A percentile compares a stretch with the other conserved stretches of the same genome.
These are phyloP conservation scores for Thielaviopsis punctulata DNA, from an alignment of 2,329 filamentous ascomycete genomes.

Conservation along the genomic window DNA sequence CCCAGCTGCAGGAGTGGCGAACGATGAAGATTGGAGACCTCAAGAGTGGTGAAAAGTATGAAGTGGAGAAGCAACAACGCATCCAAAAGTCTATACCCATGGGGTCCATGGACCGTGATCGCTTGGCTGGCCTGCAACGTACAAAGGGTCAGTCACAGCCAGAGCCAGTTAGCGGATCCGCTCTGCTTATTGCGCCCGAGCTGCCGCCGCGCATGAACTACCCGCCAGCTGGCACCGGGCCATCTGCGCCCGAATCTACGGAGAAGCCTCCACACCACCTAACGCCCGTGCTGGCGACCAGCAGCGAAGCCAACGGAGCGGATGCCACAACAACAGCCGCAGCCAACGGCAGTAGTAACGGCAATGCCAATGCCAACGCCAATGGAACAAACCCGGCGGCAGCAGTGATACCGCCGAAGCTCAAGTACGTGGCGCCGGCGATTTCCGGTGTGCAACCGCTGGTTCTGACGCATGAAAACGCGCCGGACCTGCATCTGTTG, in stretches of 20 bases:
- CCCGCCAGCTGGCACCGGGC: conserved; percentile 15
- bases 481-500: conserved; percentile 70
- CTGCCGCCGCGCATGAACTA: conserved; percentile 42
- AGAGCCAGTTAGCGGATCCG: conserved; percentile 59
- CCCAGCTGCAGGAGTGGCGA: conserved; percentile 88
- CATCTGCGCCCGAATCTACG: conserved; percentile 16
- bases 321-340: conserved; percentile 37
- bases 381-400: conserved; percentile 17
- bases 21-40: conserved; percentile 69
- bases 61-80: conserved; percentile 66
- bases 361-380: conserved; percentile 23
- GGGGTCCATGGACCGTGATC: conserved; percentile 68
- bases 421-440: conserved; percentile 35
- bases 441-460: conserved; percentile 47
- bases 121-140: conserved; percentile 54
- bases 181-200: conserved; percentile 62
- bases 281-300: background rate
- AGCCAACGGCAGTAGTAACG: conserved; percentile 38
- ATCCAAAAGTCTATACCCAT: conserved; percentile 54
- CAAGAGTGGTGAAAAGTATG: conserved; percentile 77
- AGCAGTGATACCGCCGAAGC: conserved; percentile 22
- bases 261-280: conserved; percentile 12
- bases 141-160: conserved; percentile 47
- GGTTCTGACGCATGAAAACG: conserved; percentile 55
- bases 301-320: too few species aligned